These are phyloP conservation scores for Botryotinia convoluta DNA, from an alignment of 2,329 filamentous ascomycete species.

Conservation along the genomic window DNA sequence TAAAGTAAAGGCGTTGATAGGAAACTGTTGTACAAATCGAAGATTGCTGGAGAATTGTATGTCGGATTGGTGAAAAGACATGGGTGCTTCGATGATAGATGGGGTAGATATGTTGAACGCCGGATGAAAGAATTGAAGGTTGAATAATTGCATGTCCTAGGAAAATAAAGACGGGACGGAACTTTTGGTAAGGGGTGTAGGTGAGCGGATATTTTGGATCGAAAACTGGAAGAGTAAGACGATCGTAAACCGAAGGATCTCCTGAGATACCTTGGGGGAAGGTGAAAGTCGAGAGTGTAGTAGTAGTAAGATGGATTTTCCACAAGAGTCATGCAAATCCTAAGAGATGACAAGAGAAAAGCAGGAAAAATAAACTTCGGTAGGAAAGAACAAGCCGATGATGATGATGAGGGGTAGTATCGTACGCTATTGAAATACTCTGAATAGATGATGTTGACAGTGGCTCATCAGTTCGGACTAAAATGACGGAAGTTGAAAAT, in stretches of 20 bases:
- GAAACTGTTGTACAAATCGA: slow-evolving; percentile 3
- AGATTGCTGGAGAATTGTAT: background rate
- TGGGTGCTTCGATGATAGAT: background rate
- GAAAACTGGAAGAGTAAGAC: background rate
- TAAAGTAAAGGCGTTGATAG: background rate
- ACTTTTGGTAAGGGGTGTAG: background rate
- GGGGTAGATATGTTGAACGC: slow-evolving; percentile 5
- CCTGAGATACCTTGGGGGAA: background rate
- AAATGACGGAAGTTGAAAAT: slow-evolving; percentile 6
- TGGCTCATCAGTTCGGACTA: slow-evolving; percentile 6
- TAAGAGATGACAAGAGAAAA: slow-evolving; percentile 1
- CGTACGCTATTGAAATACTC: slow-evolving; percentile 10
- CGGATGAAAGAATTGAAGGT: slow-evolving; percentile 2
- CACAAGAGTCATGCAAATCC: slow-evolving; percentile 19
- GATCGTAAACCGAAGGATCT: background rate
- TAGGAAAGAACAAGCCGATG: slow-evolving; percentile 1
- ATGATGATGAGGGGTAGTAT: slow-evolving; percentile 2
- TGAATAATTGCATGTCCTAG: background rate
- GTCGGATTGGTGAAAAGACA: background rate
- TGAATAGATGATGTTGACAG: slow-evolving; percentile 6
- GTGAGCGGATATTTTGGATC: background rate
- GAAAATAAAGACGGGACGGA: background rate
- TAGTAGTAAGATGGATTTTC: slow-evolving; percentile 7
- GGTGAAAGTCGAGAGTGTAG: background rate
- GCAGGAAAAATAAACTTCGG: background rate